phyloP scores from a whole-genome alignment of 2,329 filamentous ascomycete species.

The Aspergillus clavatus region DNA sequence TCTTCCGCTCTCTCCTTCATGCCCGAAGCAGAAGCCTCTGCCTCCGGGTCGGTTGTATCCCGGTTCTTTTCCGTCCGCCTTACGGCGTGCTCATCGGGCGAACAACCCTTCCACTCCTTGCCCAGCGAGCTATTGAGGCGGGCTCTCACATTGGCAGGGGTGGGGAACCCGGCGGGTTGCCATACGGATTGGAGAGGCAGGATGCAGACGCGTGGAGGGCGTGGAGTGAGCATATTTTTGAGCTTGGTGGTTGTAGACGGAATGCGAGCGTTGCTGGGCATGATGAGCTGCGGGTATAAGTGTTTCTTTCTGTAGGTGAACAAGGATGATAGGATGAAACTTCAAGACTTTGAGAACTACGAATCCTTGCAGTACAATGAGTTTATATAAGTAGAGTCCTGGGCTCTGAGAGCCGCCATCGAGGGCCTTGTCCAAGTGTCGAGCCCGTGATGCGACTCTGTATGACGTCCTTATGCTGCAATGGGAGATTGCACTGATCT shows the following conservation, averaged over 20 bases:
- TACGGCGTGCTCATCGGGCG: slow-evolving; percentile 29
- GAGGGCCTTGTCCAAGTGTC: neutral
- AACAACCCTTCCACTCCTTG: slow-evolving; percentile 33
- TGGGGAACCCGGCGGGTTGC: slow-evolving; percentile 11
- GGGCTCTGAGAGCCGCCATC: neutral
- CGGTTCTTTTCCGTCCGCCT: slow-evolving; percentile 22
- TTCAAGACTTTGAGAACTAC: too few relatives aligned
- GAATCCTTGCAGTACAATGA: neutral
- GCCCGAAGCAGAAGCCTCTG: slow-evolving; percentile 23
- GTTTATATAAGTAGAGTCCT: neutral
- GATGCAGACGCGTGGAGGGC: slow-evolving; percentile 11
- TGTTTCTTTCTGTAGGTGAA: neutral
- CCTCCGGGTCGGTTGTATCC: slow-evolving; percentile 33
- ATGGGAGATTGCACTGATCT: slow-evolving; percentile 8
- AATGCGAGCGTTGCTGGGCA: slow-evolving; percentile 12
- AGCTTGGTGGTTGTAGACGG: slow-evolving; percentile 11
- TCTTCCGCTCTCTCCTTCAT: slow-evolving; percentile 30
- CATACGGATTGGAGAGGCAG: slow-evolving; percentile 16
- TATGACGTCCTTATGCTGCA: slow-evolving; percentile 32
- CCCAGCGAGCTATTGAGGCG: slow-evolving; percentile 17
- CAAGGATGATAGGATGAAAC: too few relatives aligned
- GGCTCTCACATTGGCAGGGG: slow-evolving; percentile 10
- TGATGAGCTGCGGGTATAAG: slow-evolving; percentile 1
- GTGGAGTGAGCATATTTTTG: slow-evolving; percentile 10
- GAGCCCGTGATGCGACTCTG: neutral